Conservation (phyloP, 225 moss, liverwort and hornwort genomes). For the Anthoceros angustus region DNA sequence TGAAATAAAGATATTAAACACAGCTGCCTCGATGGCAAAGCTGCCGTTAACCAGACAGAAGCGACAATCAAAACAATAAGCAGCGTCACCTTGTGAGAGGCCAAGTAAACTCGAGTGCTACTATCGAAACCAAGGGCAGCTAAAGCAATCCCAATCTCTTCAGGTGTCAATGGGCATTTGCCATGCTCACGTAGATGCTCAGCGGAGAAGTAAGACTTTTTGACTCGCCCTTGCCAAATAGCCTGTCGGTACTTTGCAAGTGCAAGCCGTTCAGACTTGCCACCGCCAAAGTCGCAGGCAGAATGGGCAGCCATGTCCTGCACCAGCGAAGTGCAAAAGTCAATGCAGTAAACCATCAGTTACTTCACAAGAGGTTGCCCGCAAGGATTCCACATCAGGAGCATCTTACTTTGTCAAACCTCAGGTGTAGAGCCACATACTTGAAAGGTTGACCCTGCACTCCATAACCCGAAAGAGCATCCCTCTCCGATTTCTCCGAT, state of each 20-base stretch:
- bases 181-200: conserved; percentile 47
- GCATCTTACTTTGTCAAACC: conserved; percentile 76
- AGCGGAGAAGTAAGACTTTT: conserved; percentile 39
- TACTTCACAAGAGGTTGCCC: too few relatives aligned
- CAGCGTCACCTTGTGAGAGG: conserved; percentile 50
- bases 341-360: too few relatives aligned
- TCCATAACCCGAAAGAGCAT: not conserved
- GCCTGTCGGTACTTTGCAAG: conserved; percentile 68
- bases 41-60: conserved; percentile 2
- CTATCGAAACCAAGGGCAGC: conserved; percentile 61
- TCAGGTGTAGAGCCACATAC: conserved; percentile 69
- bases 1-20: not conserved
- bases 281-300: conserved; percentile 91
- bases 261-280: conserved; percentile 64
- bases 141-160: conserved; percentile 79
- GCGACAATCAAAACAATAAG: not conserved
- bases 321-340: conserved; percentile 7
- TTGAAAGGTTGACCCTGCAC: conserved; percentile 11
- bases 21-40: not conserved
- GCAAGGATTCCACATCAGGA: not conserved
- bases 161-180: conserved; percentile 93
- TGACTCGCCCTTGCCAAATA: conserved; percentile 78
- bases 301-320: conserved; percentile 99
- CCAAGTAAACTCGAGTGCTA: conserved; percentile 53
- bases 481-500: conserved; percentile 8